Base-by-base conservation (phyloP, 139 green algal genomes). In the Chlorella sp. region DNA sequence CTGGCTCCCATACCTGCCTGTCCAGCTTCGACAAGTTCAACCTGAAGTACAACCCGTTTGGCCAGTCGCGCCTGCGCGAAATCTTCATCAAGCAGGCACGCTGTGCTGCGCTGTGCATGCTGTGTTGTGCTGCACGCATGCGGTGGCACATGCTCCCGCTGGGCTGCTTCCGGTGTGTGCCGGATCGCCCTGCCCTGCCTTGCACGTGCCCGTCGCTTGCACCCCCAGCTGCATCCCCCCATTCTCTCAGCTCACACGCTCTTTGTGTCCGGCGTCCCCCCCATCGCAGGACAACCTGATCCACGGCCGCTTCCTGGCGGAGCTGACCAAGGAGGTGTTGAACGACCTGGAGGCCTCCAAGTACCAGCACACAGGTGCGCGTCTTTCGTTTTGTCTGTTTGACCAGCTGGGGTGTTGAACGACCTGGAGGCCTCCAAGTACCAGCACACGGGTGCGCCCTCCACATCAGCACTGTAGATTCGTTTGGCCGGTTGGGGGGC, bases 81-180 rank as follows among this genome's bases (percentile, higher is more conserved):
- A 98, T 99, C 88, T 99, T 99, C 93, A 98, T 99, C 90, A 99
- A 99, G 92, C 96, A 98, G 89, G 94, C 91, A 16, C n/a, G n/a
- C n/a, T 5, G 74, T 18, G 44, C 44, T 55, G 44, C 44, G 11
- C 44, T 60, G 51, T 2, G 51, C 51, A 60, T 21, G 51, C 51
- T 60, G 51, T 60, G 51, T 15, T 60, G 51, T 21, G 51, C 51
- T 60, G 51, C 11, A 2, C 51, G n/a, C n/a, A n/a, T n/a, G n/a
- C n/a, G n/a, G n/a, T n/a, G n/a, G n/a, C n/a, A n/a, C n/a, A n/a
- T n/a, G n/a, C n/a, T n/a, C n/a, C n/a, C n/a, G n/a, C n/a, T n/a
- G n/a, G n/a, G n/a, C n/a, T n/a, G n/a, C n/a, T n/a, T n/a, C n/a
- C n/a, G n/a, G n/a, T n/a, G n/a, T n/a, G n/a, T n/a, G n/a, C n/a